A percentile compares a stretch with the other conserved stretches of the same genome.
phyloP scores from a whole-genome alignment of 129 eudicot genomes.

The Helianthus tuberosus region DNA sequence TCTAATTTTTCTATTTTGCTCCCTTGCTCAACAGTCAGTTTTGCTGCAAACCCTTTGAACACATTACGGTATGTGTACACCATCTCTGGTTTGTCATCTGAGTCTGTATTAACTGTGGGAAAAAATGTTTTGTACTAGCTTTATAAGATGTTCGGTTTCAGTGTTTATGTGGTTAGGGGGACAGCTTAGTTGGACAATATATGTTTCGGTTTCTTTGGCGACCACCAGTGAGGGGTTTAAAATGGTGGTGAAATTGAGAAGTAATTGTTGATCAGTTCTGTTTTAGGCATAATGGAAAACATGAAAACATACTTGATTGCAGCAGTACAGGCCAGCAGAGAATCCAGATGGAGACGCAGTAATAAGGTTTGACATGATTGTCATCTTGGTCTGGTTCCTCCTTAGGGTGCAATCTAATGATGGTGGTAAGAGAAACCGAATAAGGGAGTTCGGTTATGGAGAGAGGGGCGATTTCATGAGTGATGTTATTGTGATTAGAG shows the following conservation, averaged over 20 bases:
- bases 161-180: constrained; percentile 20
- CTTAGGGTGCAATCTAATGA: too few relatives aligned
- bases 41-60: constrained; percentile 45
- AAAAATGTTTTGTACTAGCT: constrained; percentile 45
- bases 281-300: too few relatives aligned
- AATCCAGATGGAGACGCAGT: too few relatives aligned
- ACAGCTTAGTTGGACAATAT: constrained; percentile 43
- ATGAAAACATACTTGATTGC: too few relatives aligned
- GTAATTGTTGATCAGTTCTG: too few relatives aligned
- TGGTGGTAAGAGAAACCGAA: too few relatives aligned
- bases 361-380: too few relatives aligned
- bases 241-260: constrained; percentile 8
- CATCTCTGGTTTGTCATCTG: constrained; percentile 12
- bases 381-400: too few relatives aligned
- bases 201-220: constrained; percentile 40
- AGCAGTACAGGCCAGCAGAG: too few relatives aligned
- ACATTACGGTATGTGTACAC: constrained; percentile 45
- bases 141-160: constrained; percentile 25
- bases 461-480: too few relatives aligned
- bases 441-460: too few relatives aligned
- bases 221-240: constrained; percentile 5
- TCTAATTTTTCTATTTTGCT: constrained; percentile 27
- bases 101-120: constrained; percentile 21
- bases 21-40: constrained; percentile 35
- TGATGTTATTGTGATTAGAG: too few relatives aligned